Conservation (phyloP, 192 early-diverging fungal species). For the Glomus cerebriforme region DNA sequence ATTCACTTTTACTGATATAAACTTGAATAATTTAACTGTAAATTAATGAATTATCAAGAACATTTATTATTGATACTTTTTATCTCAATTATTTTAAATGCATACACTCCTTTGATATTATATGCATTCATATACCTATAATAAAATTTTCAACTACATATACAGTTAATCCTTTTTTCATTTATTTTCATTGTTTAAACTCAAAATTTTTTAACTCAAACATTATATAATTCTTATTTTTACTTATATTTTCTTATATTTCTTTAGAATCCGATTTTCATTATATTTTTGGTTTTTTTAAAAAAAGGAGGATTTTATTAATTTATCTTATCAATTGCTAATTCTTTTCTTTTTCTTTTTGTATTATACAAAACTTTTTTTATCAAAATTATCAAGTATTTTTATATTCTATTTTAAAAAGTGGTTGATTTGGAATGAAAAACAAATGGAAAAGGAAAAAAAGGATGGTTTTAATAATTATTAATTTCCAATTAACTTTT, state of each 20-base stretch:
- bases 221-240: neutral
- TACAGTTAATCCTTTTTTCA: neutral
- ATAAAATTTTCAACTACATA: too few relatives aligned
- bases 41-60: neutral
- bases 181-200: too few relatives aligned
- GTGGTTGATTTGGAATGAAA: neutral
- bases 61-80: neutral
- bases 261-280: neutral
- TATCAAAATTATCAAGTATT: neutral
- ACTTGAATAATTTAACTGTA: neutral
- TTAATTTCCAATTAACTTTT: neutral
- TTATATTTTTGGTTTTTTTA: neutral
- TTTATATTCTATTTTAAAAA: neutral
- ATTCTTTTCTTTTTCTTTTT: neutral
- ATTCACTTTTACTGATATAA: slow-evolving; percentile 30
- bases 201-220: neutral
- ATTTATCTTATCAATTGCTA: neutral
- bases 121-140: neutral
- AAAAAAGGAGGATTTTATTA: neutral
- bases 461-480: neutral
- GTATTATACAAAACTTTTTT: neutral
- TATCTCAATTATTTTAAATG: neutral
- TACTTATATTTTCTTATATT: neutral
- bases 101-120: neutral
- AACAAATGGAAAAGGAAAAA: neutral